phyloP scores from a whole-genome alignment of 2,329 filamentous ascomycete genomes.

The Cladosporium velox region DNA sequence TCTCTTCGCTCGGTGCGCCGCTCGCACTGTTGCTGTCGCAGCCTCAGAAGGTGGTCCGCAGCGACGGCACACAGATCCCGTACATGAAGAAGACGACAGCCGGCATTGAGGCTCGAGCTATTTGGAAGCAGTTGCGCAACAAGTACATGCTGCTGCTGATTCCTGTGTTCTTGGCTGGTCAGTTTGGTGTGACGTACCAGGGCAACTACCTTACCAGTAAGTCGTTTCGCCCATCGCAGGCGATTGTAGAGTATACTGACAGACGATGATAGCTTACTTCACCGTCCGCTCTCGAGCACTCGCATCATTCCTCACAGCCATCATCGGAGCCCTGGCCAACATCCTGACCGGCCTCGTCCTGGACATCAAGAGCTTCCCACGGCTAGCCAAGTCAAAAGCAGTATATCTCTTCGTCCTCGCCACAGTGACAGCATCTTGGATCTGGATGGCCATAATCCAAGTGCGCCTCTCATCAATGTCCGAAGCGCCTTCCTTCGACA shows the following conservation, averaged over 20 bases:
- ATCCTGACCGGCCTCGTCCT: conserved; percentile 24
- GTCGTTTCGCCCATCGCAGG: conserved; percentile 58
- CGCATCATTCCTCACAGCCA: conserved; percentile 46
- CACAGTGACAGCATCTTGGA: conserved; percentile 24
- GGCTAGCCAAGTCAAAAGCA: conserved; percentile 23
- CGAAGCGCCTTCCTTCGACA: conserved; percentile 22
- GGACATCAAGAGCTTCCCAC: conserved; percentile 21
- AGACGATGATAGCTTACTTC: conserved; percentile 42
- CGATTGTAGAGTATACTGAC: conserved; percentile 35
- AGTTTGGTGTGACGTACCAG: conserved; percentile 46
- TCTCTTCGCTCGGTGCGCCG: conserved; percentile 41
- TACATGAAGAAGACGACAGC: conserved; percentile 40
- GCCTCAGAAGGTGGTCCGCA: conserved; percentile 45
- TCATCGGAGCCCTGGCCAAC: conserved; percentile 30
- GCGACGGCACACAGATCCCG: conserved; percentile 43
- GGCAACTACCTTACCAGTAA: conserved; percentile 52
- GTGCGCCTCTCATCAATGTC: conserved; percentile 14
- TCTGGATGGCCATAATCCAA: conserved; percentile 25
- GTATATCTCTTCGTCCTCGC: conserved; percentile 23
- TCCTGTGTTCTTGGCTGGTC: conserved; percentile 45
- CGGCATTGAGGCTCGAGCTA: conserved; percentile 40
- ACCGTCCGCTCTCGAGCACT: conserved; percentile 50
- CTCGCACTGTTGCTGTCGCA: conserved; percentile 44
- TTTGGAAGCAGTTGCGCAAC: conserved; percentile 37
- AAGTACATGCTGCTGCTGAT: conserved; percentile 43